phyloP scores from a whole-genome alignment of 441 rosid species.

The Rhodomyrtus psidioides region DNA sequence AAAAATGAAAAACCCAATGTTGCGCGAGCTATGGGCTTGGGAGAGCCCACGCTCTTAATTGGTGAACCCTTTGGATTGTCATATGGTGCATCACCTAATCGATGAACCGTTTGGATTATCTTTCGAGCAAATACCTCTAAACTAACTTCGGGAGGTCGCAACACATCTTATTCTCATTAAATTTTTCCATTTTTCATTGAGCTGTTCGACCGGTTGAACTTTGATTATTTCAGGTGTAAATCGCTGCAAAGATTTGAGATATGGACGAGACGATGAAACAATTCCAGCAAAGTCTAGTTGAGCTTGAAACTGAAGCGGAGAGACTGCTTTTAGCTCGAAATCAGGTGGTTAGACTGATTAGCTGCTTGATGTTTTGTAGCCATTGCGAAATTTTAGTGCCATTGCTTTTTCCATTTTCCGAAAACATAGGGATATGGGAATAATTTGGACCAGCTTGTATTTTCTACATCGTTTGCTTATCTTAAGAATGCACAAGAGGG shows the following conservation, averaged over 20 bases:
- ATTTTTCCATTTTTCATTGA: neutral
- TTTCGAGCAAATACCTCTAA: no score
- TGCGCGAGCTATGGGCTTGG: no score
- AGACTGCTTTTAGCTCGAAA: conserved; percentile 48
- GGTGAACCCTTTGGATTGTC: no score
- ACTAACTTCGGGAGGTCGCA: no score
- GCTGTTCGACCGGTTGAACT: neutral
- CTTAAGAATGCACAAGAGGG: neutral
- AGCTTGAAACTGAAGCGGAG: conserved; percentile 73
- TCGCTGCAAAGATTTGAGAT: neutral
- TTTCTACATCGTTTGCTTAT: neutral
- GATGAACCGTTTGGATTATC: no score
- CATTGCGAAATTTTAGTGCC: neutral
- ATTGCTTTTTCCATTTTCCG: neutral
- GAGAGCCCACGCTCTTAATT: no score
- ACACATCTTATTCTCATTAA: neutral
- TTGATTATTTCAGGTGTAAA: neutral
- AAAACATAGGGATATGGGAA: neutral
- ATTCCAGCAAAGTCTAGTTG: conserved; percentile 34
- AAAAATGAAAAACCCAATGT: no score
- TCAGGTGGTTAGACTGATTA: conserved; percentile 29
- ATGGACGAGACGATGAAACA: conserved; percentile 58
- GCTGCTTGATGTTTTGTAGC: neutral
- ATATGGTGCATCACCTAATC: no score
- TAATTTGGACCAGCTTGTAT: neutral